Conservation (phyloP, 306 rosid species). For the Gynostemma pentaphyllum region DNA sequence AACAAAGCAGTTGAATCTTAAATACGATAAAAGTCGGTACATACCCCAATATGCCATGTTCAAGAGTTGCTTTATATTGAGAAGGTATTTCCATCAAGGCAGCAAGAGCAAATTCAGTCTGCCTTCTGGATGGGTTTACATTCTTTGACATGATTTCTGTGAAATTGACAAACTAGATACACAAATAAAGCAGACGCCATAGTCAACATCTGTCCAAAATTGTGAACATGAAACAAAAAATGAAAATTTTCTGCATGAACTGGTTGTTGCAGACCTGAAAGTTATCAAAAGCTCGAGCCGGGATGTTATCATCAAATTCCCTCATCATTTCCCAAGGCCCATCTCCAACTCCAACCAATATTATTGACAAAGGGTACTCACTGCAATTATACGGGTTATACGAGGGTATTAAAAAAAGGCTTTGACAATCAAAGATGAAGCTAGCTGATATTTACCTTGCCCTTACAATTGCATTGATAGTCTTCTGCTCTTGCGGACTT, state of each 20-base stretch:
- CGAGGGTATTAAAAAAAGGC: neutral
- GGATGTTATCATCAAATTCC: slow-evolving; percentile 80
- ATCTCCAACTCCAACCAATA: slow-evolving; percentile 90
- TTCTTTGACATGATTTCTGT: slow-evolving; percentile 61
- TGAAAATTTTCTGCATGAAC: slow-evolving; percentile 7
- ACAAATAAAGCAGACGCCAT: slow-evolving; percentile 7
- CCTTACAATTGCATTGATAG: slow-evolving; percentile 75
- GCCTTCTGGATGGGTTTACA: slow-evolving; percentile 35
- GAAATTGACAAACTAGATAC: slow-evolving; percentile 64
- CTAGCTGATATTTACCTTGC: slow-evolving; percentile 48
- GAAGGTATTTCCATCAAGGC: slow-evolving; percentile 95
- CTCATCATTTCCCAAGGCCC: slow-evolving; percentile 96
- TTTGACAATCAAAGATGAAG: neutral
- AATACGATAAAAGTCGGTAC: neutral
- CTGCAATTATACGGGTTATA: slow-evolving; percentile 31
- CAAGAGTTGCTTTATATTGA: slow-evolving; percentile 80
- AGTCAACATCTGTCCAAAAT: neutral
- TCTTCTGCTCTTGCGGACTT: slow-evolving; percentile 67
- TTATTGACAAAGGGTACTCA: slow-evolving; percentile 66
- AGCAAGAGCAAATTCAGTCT: slow-evolving; percentile 61
- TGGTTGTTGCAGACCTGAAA: slow-evolving; percentile 50
- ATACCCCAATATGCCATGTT: slow-evolving; percentile 44
- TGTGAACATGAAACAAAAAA: neutral
- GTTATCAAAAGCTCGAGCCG: slow-evolving; percentile 74
- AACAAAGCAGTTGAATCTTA: neutral